Percentiles rank a stretch among this genome's conserved stretches.
Conservation (phyloP, 805 yeast genomes). For the Starmerella bombi region DNA sequence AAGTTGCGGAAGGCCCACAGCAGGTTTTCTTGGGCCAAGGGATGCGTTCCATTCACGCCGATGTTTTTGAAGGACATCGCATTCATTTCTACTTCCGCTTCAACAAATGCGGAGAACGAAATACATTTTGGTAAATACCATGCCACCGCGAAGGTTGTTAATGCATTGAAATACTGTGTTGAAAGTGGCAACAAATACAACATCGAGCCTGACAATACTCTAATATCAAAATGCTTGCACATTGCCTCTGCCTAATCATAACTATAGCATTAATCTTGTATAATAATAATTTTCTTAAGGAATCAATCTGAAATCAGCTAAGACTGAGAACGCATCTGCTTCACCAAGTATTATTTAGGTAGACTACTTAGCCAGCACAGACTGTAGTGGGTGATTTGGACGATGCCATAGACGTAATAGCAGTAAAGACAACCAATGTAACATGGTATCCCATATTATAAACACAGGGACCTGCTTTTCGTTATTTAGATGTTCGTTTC, state of each 20-base stretch:
- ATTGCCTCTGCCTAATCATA: slow-evolving; percentile 20
- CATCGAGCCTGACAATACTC: slow-evolving; percentile 42
- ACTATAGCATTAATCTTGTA: not conserved
- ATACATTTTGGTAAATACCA: slow-evolving; percentile 70
- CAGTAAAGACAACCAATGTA: too few relatives aligned
- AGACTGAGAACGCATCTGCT: not conserved
- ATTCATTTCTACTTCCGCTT: slow-evolving; percentile 53
- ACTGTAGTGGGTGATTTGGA: too few relatives aligned
- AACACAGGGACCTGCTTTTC: too few relatives aligned
- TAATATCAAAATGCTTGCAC: slow-evolving; percentile 58
- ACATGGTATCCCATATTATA: too few relatives aligned
- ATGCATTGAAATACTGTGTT: slow-evolving; percentile 62
- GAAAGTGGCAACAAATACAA: slow-evolving; percentile 71
- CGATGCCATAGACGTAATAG: too few relatives aligned
- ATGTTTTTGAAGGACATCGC: slow-evolving; percentile 72
- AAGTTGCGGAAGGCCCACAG: slow-evolving; percentile 52
- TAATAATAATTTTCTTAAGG: too few relatives aligned
- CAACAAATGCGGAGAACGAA: slow-evolving; percentile 32
- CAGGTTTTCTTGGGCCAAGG: slow-evolving; percentile 47
- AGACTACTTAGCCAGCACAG: not conserved
- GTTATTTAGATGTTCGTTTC: too few relatives aligned
- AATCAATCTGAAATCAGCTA: too few relatives aligned
- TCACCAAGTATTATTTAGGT: not conserved
- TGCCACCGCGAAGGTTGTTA: slow-evolving; percentile 62
- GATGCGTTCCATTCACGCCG: slow-evolving; percentile 85